Conservation (phyloP, 2,329 filamentous ascomycete genomes). For the Emmonsia crescens region DNA sequence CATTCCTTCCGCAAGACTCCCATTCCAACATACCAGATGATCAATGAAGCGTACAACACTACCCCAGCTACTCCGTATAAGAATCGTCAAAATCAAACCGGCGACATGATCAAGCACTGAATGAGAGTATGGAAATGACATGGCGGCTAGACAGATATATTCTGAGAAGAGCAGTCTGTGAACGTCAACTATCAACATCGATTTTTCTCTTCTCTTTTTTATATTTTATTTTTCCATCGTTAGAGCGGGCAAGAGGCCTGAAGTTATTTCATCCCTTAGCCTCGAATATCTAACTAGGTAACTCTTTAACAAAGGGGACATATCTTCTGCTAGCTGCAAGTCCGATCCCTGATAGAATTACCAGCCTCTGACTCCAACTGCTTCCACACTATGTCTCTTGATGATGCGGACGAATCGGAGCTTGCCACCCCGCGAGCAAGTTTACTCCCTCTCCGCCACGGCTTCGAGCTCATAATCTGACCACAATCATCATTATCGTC, state of each 20-base stretch:
- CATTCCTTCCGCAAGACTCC: neutral
- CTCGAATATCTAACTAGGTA: neutral
- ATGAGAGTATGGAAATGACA: conserved; percentile 94
- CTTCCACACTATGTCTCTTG: conserved; percentile 42
- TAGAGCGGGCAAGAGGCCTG: neutral
- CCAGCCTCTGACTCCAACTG: conserved; percentile 69
- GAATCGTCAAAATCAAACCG: conserved; percentile 69
- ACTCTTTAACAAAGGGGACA: conserved; percentile 12
- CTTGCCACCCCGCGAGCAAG: conserved; percentile 12
- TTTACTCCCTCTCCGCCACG: conserved; percentile 9
- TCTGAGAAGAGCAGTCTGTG: conserved; percentile 75
- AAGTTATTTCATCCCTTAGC: neutral
- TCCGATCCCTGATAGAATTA: conserved; percentile 79
- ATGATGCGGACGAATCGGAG: conserved; percentile 24
- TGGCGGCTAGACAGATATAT: conserved; percentile 87
- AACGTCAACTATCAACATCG: neutral
- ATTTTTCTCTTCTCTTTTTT: neutral
- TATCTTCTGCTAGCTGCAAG: conserved; percentile 86
- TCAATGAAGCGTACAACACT: conserved; percentile 72
- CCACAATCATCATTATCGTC: conserved; percentile 13
- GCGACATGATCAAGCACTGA: conserved; percentile 77
- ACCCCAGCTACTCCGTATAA: conserved; percentile 65
- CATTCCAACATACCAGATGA: conserved; percentile 43
- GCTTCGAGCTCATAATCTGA: conserved; percentile 13
- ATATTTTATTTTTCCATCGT: neutral